Conservation (phyloP, 2,329 filamentous ascomycete species). For the Colletotrichum lindemuthianum region DNA sequence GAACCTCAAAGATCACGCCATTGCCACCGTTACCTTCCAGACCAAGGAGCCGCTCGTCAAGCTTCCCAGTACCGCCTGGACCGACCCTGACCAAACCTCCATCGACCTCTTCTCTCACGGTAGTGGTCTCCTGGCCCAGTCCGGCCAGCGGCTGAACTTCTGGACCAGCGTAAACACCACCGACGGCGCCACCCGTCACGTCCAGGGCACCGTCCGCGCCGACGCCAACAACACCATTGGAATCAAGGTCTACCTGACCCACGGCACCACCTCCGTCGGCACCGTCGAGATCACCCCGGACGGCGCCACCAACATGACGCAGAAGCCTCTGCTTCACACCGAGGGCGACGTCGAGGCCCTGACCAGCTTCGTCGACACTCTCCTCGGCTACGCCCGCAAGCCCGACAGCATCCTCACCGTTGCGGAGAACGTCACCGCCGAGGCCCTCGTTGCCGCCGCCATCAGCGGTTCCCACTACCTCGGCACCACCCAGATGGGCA, state of each 20-base stretch:
- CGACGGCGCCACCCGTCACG: conserved; percentile 49
- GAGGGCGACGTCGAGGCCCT: conserved; percentile 43
- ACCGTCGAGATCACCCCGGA: conserved; percentile 52
- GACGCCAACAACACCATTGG: conserved; percentile 53
- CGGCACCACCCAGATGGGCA: conserved; percentile 45
- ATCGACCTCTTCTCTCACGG: conserved; percentile 47
- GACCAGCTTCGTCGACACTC: conserved; percentile 40
- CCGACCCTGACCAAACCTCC: conserved; percentile 41
- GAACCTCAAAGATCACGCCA: conserved; percentile 48
- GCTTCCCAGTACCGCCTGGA: conserved; percentile 39
- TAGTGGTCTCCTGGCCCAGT: conserved; percentile 54
- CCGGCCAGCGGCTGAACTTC: conserved; percentile 58
- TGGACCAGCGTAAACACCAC: conserved; percentile 55
- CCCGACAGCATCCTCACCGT: conserved; percentile 39
- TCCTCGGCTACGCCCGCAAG: conserved; percentile 41
- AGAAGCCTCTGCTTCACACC: conserved; percentile 49
- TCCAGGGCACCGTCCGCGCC: conserved; percentile 58
- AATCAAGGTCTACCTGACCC: conserved; percentile 61
- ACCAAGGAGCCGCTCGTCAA: conserved; percentile 39
- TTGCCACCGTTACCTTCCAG: conserved; percentile 42
- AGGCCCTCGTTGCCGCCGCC: conserved; percentile 39
- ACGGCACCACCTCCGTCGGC: conserved; percentile 59
- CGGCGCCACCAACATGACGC: conserved; percentile 53
- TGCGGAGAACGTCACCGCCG: conserved; percentile 37
- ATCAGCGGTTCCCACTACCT: conserved; percentile 45